These are phyloP conservation scores for Amylocarpus encephaloides DNA, from an alignment of 2,329 filamentous ascomycete species.

Conservation along the genomic window DNA sequence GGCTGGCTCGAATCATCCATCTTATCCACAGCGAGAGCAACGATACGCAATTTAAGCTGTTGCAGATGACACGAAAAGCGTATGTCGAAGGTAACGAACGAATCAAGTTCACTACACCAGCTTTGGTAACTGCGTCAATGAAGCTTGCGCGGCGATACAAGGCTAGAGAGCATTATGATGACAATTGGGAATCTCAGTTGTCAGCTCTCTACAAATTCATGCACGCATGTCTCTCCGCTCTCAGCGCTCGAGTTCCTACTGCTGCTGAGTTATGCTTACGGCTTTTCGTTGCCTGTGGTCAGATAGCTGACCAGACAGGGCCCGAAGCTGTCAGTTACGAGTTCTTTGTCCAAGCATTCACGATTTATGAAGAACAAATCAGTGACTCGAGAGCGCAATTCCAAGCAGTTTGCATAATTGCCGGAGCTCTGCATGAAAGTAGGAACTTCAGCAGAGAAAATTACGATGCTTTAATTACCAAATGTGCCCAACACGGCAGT, in stretches of 20 bases:
- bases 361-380: conserved; percentile 93
- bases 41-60: conserved; percentile 86
- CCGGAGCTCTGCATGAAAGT: conserved; percentile 80
- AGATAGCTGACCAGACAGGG: conserved; percentile 83
- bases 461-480: conserved; percentile 97
- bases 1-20: conserved; percentile 89
- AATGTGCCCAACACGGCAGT: conserved; percentile 92
- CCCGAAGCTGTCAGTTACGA: conserved; percentile 97
- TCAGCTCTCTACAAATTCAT: conserved; percentile 93
- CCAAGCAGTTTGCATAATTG: conserved; percentile 93
- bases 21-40: conserved; percentile 78
- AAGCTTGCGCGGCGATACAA: conserved; percentile 88
- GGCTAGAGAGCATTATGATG: conserved; percentile 77
- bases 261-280: conserved; percentile 84
- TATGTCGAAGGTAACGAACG: conserved; percentile 90
- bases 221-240: conserved; percentile 76
- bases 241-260: conserved; percentile 79
- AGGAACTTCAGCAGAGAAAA: conserved; percentile 93
- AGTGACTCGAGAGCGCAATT: conserved; percentile 96
- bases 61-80: conserved; percentile 81
- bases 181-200: conserved; percentile 66
- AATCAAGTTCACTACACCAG: conserved; percentile 91
- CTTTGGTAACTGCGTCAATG: conserved; percentile 81
- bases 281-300: conserved; percentile 84
- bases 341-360: conserved; percentile 97